Conservation (phyloP, 495 filamentous ascomycete genomes). For the Podospora bellae-mahoneyi region DNA sequence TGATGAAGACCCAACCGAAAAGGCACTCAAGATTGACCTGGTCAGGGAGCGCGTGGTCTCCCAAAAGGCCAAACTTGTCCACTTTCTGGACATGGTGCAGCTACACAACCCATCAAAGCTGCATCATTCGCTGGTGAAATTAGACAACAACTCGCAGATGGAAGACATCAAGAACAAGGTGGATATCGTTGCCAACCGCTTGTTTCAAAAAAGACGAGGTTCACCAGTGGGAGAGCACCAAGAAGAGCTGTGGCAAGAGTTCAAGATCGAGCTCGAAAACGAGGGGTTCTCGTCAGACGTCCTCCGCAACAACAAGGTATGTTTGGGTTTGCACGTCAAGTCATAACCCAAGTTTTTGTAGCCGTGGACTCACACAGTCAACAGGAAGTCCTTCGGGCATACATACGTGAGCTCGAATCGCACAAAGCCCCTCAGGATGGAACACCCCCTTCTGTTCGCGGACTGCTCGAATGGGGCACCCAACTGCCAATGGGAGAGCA, state of each 20-base stretch:
- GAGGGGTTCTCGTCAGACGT: constrained; percentile 52
- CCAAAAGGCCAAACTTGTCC: constrained; percentile 43
- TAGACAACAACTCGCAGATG: constrained; percentile 29
- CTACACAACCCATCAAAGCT: constrained; percentile 39
- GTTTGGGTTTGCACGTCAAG: constrained; percentile 6
- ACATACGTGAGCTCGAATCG: constrained; percentile 52
- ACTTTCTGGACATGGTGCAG: constrained; percentile 48
- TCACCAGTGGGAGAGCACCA: constrained; percentile 38
- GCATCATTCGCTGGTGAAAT: constrained; percentile 22
- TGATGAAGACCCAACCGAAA: constrained; percentile 30
- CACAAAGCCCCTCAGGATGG: constrained; percentile 33
- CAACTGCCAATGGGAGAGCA: constrained; percentile 24
- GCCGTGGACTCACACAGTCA: constrained; percentile 2
- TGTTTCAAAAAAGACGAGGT: constrained; percentile 40
- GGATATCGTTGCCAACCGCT: constrained; percentile 46
- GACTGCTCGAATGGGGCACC: constrained; percentile 30
- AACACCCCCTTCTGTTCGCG: constrained; percentile 41
- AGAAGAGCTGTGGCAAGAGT: constrained; percentile 52
- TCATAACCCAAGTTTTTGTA: not conserved
- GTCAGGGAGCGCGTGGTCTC: constrained; percentile 36
- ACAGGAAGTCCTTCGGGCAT: constrained; percentile 52
- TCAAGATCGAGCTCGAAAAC: constrained; percentile 49
- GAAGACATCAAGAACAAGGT: constrained; percentile 50
- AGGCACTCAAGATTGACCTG: constrained; percentile 35
- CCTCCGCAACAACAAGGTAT: constrained; percentile 50